Evolutionary conservation across 805 yeast genomes (phyloP), one percentile per base, ranked within the genome.

Genomic region (Teunomyces tritomae): DNA sequence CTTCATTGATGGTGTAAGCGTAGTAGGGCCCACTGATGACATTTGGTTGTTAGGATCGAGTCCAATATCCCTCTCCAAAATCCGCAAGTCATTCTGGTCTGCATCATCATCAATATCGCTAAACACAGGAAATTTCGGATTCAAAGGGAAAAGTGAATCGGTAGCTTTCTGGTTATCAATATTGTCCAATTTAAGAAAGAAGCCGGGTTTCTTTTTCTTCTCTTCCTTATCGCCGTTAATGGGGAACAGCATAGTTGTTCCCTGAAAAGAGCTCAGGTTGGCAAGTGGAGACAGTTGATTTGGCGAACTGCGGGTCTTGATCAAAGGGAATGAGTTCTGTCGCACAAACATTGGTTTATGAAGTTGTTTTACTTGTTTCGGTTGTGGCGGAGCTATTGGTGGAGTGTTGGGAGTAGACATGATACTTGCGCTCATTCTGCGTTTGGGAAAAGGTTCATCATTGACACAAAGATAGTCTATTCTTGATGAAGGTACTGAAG

Each of bases 1-100:
- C 33, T 61, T 61, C 66, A 66, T 63, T 5, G 58, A 53, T 3
- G 71, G 73, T 2, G 73, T 68, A 10, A 66, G 49, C 39, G 56
- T 58, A 8, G 40, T 37, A 28, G 54, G 43, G 28, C 43, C 46
- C 26, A 29, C 44, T 43, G 51, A 50, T 16, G 32, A 36, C 13
- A 46, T 45, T 7, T 46, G 49, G 28, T 43, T 43, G 28, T 43
- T 43, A 6, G 51, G 48, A 8, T 46, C 54, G 11, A 39, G 44
- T 13, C 53, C 55, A n/a, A 53, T 43, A 40, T 55, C 61, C 1
- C 60, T 50, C 48, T 59, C 55, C 44, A 47, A 30, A 33, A 49
- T 40, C 39, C 53, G 39, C 47, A 48, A 47, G 34, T 43, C 52
- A 35, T 49, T 52, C 49, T 32, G 46, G 33, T 44, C 44, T 29